Percentiles rank a stretch among this genome's conserved stretches.
phyloP scores from a whole-genome alignment of 768 basidiomycete genomes.

The Arthromyces matolae region DNA sequence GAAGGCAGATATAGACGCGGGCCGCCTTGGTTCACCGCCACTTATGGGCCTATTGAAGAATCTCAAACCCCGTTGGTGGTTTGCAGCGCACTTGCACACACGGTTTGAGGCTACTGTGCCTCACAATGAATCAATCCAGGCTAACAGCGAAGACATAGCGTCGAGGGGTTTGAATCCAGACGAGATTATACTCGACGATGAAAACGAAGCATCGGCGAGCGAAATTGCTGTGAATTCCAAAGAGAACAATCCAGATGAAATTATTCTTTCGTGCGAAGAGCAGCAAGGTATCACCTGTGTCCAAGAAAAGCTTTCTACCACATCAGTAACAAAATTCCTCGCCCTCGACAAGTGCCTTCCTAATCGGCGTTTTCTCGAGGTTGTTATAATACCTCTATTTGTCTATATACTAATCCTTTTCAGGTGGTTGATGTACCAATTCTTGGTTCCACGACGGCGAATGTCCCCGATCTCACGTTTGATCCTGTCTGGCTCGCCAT shows the following conservation, averaged over 20 bases:
- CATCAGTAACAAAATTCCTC: constrained; percentile 67
- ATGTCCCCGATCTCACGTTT: constrained; percentile 58
- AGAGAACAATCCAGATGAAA: constrained; percentile 35
- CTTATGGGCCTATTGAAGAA: constrained; percentile 71
- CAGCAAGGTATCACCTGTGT: too few relatives aligned
- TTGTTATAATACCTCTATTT: constrained; percentile 26
- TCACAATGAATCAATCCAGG: constrained; percentile 28
- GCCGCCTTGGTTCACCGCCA: constrained; percentile 82
- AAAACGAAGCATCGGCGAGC: too few relatives aligned
- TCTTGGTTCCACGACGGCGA: too few relatives aligned
- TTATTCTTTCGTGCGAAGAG: constrained; percentile 45
- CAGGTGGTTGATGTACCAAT: constrained; percentile 69
- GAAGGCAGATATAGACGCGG: constrained; percentile 57
- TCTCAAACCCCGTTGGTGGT: constrained; percentile 85
- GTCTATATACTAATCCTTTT: not conserved
- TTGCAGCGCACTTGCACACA: constrained; percentile 86
- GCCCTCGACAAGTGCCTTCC: constrained; percentile 90
- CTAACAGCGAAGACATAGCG: not conserved
- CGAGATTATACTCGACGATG: constrained; percentile 43
- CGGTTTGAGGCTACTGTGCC: constrained; percentile 72
- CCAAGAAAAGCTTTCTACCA: constrained; percentile 15
- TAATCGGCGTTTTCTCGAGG: constrained; percentile 77
- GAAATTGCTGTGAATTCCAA: too few relatives aligned
- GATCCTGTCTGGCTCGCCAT: constrained; percentile 96
- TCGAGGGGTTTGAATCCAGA: constrained; percentile 21